Percentiles rank a stretch among this genome's conserved stretches.
These are phyloP conservation scores for Hypoxylon sp. DNA, from an alignment of 2,329 filamentous ascomycete species.

Conservation along the genomic window DNA sequence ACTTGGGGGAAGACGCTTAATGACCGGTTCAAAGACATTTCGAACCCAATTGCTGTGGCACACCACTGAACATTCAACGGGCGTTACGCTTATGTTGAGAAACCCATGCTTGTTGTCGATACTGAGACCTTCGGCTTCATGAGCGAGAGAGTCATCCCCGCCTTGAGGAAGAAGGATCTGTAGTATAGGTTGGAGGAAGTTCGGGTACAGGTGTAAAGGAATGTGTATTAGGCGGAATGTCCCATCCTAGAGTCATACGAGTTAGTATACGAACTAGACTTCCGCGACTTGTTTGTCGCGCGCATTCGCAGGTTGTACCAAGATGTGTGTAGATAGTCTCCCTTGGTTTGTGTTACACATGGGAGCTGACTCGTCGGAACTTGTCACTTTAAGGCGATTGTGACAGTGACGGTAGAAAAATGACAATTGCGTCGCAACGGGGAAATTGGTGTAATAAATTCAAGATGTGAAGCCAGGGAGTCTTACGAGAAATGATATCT, in stretches of 20 bases:
- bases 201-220: constrained; percentile 80
- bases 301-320: constrained; percentile 39
- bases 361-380: constrained; percentile 17
- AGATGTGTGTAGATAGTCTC: constrained; percentile 31
- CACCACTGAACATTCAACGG: constrained; percentile 91
- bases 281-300: constrained; percentile 22
- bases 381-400: constrained; percentile 25
- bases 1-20: constrained; percentile 71
- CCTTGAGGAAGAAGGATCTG: constrained; percentile 80
- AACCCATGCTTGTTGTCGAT: constrained; percentile 77
- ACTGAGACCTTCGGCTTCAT: constrained; percentile 62
- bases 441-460: constrained; percentile 27
- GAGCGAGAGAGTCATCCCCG: constrained; percentile 53
- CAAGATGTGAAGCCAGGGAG: constrained; percentile 26
- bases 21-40: constrained; percentile 79
- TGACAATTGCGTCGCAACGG: constrained; percentile 21
- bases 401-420: constrained; percentile 4
- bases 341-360: constrained; percentile 36
- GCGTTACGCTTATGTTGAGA: constrained; percentile 92
- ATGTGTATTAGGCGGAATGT: constrained; percentile 92
- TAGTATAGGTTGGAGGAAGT: constrained; percentile 88
- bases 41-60: constrained; percentile 82
- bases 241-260: constrained; percentile 74
- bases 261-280: constrained; percentile 36
- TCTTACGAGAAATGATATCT: constrained; percentile 55